phyloP scores from a whole-genome alignment of 108 stramenopile species.

The Nannochloropsis salina region DNA sequence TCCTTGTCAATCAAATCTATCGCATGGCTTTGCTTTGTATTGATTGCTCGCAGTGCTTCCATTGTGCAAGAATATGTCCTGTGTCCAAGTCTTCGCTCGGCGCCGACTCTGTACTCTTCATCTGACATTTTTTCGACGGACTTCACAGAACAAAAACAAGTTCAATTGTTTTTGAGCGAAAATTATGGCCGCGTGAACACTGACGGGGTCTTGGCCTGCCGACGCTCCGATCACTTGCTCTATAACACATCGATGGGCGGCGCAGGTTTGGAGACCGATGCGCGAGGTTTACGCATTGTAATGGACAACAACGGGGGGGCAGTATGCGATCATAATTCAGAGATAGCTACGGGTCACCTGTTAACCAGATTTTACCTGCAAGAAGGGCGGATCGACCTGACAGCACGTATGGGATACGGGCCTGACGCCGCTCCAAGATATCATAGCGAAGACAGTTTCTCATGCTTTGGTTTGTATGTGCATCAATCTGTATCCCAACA shows the following conservation, averaged over 20 bases:
- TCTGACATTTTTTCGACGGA: not conserved
- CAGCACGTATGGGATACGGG: slow-evolving; percentile 1
- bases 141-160: not conserved
- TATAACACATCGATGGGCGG: not conserved
- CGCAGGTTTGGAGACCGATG: not conserved
- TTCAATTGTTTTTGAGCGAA: not conserved
- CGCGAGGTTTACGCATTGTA: not conserved
- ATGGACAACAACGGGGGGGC: not conserved
- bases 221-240: slow-evolving; percentile 16
- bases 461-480: not conserved
- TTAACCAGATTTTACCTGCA: not conserved
- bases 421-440: not conserved
- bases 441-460: slow-evolving; percentile 16
- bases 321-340: not conserved
- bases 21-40: no score
- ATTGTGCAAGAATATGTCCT: no score
- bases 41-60: no score
- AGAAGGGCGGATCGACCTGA: slow-evolving; percentile 1
- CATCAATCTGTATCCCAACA: not conserved
- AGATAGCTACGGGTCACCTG: not conserved
- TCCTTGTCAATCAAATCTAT: no score
- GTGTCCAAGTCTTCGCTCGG: not conserved
- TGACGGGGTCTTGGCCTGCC: not conserved
- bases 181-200: not conserved
- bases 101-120: not conserved